A percentile compares a stretch with the other conserved stretches of the same genome.
phyloP scores from a whole-genome alignment of 2,329 filamentous ascomycete genomes.

The Chalara sp. region DNA sequence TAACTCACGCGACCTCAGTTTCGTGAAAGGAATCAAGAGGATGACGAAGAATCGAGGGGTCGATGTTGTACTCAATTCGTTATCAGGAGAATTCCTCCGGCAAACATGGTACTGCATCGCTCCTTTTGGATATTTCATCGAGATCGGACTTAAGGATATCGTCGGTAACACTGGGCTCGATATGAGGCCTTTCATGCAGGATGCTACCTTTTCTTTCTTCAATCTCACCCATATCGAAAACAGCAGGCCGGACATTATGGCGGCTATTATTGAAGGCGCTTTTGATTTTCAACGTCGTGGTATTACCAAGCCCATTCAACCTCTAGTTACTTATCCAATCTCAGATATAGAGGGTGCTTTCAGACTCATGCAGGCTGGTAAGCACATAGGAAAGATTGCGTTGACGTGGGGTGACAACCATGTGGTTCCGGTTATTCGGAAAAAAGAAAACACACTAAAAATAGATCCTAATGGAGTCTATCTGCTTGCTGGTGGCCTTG shows the following conservation, averaged over 20 bases:
- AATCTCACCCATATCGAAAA: background rate
- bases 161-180: background rate
- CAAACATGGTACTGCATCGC: conserved; percentile 29
- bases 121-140: conserved; percentile 30
- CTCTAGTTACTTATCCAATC: background rate
- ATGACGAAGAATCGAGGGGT: conserved; percentile 19
- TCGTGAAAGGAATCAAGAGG: conserved; percentile 15
- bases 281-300: background rate
- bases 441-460: background rate
- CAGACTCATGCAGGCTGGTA: background rate
- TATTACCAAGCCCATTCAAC: background rate
- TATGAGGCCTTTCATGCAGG: background rate
- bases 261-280: background rate
- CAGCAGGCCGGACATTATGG: background rate
- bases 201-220: background rate
- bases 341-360: background rate
- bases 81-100: conserved; percentile 20
- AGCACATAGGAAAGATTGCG: background rate
- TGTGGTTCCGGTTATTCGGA: background rate
- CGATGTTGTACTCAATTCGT: conserved; percentile 23
- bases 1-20: conserved; percentile 22
- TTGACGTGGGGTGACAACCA: background rate
- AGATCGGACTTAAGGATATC: conserved; percentile 32
- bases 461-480: background rate
- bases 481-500: background rate